A percentile compares a stretch with the other conserved stretches of the same genome.
phyloP scores from a whole-genome alignment of 176 grass and related monocot species.

The Miscanthus lutarioriparius region DNA sequence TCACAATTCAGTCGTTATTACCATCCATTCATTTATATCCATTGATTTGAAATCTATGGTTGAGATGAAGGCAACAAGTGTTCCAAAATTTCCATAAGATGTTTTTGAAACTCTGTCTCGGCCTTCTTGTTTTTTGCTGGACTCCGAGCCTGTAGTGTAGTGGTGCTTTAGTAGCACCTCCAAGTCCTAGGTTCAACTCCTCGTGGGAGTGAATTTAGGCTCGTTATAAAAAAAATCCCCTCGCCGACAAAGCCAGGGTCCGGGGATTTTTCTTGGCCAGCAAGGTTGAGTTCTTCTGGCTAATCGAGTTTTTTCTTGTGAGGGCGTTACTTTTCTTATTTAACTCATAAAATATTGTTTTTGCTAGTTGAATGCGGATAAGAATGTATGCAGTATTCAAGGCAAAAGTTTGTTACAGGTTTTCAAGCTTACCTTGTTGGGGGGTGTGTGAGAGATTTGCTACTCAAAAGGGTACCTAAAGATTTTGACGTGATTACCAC shows the following conservation, averaged over 20 bases:
- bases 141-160: neutral
- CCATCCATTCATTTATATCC: neutral
- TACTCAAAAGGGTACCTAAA: constrained; percentile 77
- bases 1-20: neutral
- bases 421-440: constrained; percentile 91
- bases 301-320: neutral
- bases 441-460: constrained; percentile 89
- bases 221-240: neutral
- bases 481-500: constrained; percentile 92
- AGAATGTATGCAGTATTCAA: constrained; percentile 31
- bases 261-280: neutral
- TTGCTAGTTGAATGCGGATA: constrained; percentile 9
- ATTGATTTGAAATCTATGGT: neutral
- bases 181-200: neutral
- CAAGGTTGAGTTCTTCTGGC: neutral
- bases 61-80: constrained; percentile 7
- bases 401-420: constrained; percentile 44
- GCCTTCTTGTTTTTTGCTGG: constrained; percentile 3
- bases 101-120: neutral
- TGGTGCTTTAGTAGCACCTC: neutral
- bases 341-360: constrained; percentile 5
- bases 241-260: neutral
- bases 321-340: constrained; percentile 4
- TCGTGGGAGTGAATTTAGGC: neutral
- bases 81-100: neutral